Evolutionary conservation across 495 filamentous ascomycete species (phyloP).

Genomic region (Bombardia bombarda): DNA sequence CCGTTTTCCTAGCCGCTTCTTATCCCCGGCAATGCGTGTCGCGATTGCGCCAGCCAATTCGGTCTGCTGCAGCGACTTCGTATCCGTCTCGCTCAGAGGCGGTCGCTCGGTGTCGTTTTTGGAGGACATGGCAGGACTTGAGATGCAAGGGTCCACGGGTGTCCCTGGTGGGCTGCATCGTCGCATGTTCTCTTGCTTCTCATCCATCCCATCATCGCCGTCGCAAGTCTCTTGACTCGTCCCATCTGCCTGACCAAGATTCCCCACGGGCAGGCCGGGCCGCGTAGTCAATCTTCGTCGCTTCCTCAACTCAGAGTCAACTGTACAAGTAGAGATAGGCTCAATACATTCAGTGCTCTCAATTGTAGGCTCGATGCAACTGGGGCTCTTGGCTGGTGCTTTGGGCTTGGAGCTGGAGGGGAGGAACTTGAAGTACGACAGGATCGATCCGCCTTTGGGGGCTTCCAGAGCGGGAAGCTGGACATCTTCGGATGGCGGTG

Average conservation of each 20-base stretch:
- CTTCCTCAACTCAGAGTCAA: conserved; percentile 10
- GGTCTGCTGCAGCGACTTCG: not conserved
- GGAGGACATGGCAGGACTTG: not conserved
- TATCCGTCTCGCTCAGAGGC: not conserved
- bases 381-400: conserved; percentile 5
- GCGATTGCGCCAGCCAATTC: not conserved
- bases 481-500: not conserved
- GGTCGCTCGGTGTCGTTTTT: not conserved
- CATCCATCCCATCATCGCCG: not conserved
- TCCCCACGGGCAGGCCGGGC: conserved; percentile 1
- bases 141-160: not conserved
- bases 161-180: not conserved
- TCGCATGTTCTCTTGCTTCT: not conserved
- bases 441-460: conserved; percentile 29
- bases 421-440: conserved; percentile 32
- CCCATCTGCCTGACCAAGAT: not conserved
- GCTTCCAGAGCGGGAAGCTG: not conserved
- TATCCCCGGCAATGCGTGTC: not conserved
- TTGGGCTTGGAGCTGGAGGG: conserved; percentile 6
- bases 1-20: conserved; percentile 7
- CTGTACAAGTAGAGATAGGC: conserved; percentile 22
- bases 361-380: conserved; percentile 2
- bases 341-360: conserved; percentile 7
- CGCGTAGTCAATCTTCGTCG: conserved; percentile 31
- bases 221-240: not conserved